Evolutionary conservation across 805 yeast species (phyloP).

Genomic region (Pichia nakasei): DNA sequence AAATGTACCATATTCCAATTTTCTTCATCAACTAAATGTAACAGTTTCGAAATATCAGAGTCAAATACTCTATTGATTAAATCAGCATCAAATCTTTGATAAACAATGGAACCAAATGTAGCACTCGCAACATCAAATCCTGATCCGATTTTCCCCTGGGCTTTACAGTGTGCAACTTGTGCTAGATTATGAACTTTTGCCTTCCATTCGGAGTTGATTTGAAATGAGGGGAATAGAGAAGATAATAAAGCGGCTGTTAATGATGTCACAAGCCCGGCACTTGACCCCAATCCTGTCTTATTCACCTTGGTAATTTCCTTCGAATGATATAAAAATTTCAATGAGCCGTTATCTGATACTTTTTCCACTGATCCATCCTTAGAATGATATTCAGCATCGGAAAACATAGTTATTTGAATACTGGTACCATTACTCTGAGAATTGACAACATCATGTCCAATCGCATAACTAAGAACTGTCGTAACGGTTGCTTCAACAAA

Average conservation of each 20-base stretch:
- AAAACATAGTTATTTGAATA: slow-evolving; percentile 52
- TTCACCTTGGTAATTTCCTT: slow-evolving; percentile 61
- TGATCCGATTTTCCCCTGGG: slow-evolving; percentile 92
- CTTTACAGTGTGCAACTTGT: slow-evolving; percentile 85
- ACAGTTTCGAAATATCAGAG: slow-evolving; percentile 18
- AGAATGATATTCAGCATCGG: slow-evolving; percentile 88
- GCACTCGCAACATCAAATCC: slow-evolving; percentile 98
- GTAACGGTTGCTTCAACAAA: slow-evolving; percentile 59
- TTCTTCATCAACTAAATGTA: slow-evolving; percentile 29
- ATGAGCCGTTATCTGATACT: slow-evolving; percentile 28
- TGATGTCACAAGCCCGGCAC: slow-evolving; percentile 87
- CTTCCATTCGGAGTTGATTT: slow-evolving; percentile 15
- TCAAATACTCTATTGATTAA: slow-evolving; percentile 29
- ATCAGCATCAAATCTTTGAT: slow-evolving; percentile 62
- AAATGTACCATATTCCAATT: slow-evolving; percentile 57
- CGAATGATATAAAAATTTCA: slow-evolving; percentile 51
- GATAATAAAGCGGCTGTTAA: slow-evolving; percentile 62
- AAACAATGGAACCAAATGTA: slow-evolving; percentile 78
- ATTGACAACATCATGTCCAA: slow-evolving; percentile 17
- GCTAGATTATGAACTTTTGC: slow-evolving; percentile 67
- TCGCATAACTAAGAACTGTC: slow-evolving; percentile 45
- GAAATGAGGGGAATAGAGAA: slow-evolving; percentile 25
- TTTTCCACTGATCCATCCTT: slow-evolving; percentile 39
- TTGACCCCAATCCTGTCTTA: slow-evolving; percentile 93
- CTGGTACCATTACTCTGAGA: slow-evolving; percentile 18